Base-by-base conservation (phyloP, 2,329 filamentous ascomycete genomes). In the Sporothrix phasma region DNA sequence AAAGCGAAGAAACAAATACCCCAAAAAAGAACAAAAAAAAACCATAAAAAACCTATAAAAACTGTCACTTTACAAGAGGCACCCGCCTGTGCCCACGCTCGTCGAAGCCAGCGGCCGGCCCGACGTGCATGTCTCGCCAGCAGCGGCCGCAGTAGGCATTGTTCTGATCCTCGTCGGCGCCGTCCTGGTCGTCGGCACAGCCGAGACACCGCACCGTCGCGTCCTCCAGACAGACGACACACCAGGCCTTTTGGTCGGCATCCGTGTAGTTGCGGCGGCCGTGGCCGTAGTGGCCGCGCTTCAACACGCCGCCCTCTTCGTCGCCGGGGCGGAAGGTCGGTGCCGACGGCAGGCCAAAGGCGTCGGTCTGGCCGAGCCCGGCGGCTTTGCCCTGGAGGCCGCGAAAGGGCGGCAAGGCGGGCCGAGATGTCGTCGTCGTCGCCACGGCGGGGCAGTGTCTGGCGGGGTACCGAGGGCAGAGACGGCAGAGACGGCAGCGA, bases 71-170 rank as follows among this genome's bases (percentile, higher is more conserved):
- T 24, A 53, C 76, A 70, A 84, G 88, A 67, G 81, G 81, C 59
- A 88, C 83, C 67, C 87, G 88, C 68, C 80, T 80, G 71, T 96
- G 91, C 0, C 78, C 81, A 65, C 82, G 78, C 73, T 92, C 88
- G 65, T 92, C 89, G 56, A 83, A 86, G 0, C 84, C 85, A 0
- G 88, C 89, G 51, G 80, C 78, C 0, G 86, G 84, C 0, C 88
- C 87, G 39, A 84, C 77, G 70, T 95, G 91, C 73, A 91, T 90
- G 71, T 93, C 90, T 65, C 80, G 82, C 90, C 90, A 96, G 77
- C 91, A 95, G 17, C 82, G 78, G 24, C 80, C 78, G 73, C 91
- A 96, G 72, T 93, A 95, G 46, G 90, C 77, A 29, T 64, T 66
- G 62, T 63, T 63, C n/a, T 62, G 41, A 43, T 29, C 19, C 10